These are phyloP conservation scores for Alternaria hordeiaustralica DNA, from an alignment of 2,329 filamentous ascomycete genomes.

Conservation along the genomic window DNA sequence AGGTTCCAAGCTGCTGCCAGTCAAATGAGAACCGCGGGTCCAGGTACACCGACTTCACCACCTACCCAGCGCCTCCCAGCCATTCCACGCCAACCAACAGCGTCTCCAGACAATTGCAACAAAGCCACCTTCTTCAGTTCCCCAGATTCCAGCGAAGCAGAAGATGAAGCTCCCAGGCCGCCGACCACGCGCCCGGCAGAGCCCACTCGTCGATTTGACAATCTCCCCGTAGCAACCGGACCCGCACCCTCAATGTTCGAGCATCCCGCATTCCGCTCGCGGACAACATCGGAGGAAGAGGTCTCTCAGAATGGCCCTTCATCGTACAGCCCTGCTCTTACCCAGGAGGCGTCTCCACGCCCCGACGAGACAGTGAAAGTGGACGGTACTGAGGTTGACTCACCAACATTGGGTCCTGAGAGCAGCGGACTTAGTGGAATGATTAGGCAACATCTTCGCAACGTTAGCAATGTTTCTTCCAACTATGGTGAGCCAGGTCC, in stretches of 20 bases:
- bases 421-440: constrained; percentile 75
- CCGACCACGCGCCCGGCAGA: constrained; percentile 24
- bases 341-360: constrained; percentile 11
- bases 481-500: constrained; percentile 61
- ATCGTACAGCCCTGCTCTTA: constrained; percentile 12
- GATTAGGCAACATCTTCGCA: constrained; percentile 83
- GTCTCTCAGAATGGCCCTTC: constrained; percentile 13
- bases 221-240: constrained; percentile 41
- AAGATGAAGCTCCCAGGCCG: constrained; percentile 29
- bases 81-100: constrained; percentile 9
- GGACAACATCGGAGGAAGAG: constrained; percentile 30
- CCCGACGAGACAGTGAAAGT: constrained; percentile 3
- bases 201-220: constrained; percentile 38
- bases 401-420: constrained; percentile 77
- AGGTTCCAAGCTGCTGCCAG: constrained; percentile 56
- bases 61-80: constrained; percentile 17
- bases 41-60: constrained; percentile 20
- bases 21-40: constrained; percentile 49
- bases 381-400: constrained; percentile 62
- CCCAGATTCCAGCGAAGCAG: constrained; percentile 41
- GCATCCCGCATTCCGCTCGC: constrained; percentile 47
- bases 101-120: constrained; percentile 23
- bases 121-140: constrained; percentile 41
- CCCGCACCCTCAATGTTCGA: constrained; percentile 45
- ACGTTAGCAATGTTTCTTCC: constrained; percentile 81